These are phyloP conservation scores for Flaveria sonorensis DNA, from an alignment of 129 eudicot genomes.

Conservation along the genomic window DNA sequence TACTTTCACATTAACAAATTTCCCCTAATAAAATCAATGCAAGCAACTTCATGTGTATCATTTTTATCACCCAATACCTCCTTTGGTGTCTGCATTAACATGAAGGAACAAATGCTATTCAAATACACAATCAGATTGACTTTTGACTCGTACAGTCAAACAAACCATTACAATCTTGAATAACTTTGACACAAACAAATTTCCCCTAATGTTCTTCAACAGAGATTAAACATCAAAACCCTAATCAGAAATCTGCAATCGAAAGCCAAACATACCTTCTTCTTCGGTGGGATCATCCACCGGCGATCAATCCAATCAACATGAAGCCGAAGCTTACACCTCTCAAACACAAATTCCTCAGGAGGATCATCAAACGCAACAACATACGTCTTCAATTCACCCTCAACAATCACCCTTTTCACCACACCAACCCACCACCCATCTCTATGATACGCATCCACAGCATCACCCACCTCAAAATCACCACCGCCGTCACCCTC, in stretches of 20 bases:
- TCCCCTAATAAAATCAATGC: no score
- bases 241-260: neutral
- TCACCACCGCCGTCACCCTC: neutral
- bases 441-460: slow-evolving; percentile 62
- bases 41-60: no score
- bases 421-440: slow-evolving; percentile 91
- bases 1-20: neutral
- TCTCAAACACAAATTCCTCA: slow-evolving; percentile 48
- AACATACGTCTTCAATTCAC: slow-evolving; percentile 9
- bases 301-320: slow-evolving; percentile 57
- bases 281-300: slow-evolving; percentile 51
- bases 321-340: slow-evolving; percentile 50
- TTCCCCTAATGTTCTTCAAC: no score
- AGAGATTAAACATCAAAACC: neutral
- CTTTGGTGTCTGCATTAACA: neutral
- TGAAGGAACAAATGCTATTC: neutral
- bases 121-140: neutral
- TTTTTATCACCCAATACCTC: no score
- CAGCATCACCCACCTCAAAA: slow-evolving; percentile 51
- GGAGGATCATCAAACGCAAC: slow-evolving; percentile 56
- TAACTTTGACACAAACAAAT: neutral
- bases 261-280: slow-evolving; percentile 40
- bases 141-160: slow-evolving; percentile 16
- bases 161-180: neutral
- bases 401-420: slow-evolving; percentile 26